Evolutionary conservation across 345 rosid species (phyloP), one percentile per base, ranked within the genome.

Genomic region (Eucalyptus polyanthemos): DNA sequence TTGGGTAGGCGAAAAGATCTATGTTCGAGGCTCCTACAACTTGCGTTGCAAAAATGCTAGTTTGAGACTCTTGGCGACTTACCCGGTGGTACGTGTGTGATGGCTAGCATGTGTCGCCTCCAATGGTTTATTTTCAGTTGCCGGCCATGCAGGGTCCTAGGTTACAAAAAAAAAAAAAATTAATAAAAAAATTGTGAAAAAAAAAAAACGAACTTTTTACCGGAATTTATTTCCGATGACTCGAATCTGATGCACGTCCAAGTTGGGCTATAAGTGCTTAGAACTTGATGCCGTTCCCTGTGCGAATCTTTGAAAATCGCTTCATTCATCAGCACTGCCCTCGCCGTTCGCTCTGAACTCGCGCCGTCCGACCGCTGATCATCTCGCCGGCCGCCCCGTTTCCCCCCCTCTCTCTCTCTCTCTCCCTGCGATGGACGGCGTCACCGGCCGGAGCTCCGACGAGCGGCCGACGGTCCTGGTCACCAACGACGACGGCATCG

Each of bases 401-500:
- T 4, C 25, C 27, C 25, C 14, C 7, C 31, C 40, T 29, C 72
- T 29, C 54, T 44, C 44, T 2, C 31, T 69, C 67, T 25, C 16
- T 62, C 19, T 72, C 11, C 22, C 9, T 2, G 25, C 16, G 47
- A 15, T 89, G 85, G 88, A 76, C 85, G 85, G 47, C 90, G 88
- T 86, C 12, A 80, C 51, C 27, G 89, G 45, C 65, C 24, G 31
- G 45, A 90, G 50, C 87, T 69, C 89, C 83, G 92, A 87, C 50
- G 87, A 90, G 17, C 89, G 88, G 16, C 95, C 97, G 50, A 91
- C 93, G 91, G 90, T 97, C 76, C 50, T 97, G 96, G 91, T 97
- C 88, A 97, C 99, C 27, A 97, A 97, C 94, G 99, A 97, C 93
- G 99, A 97, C 92, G 99, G 99, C 10, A 97, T 97, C 53, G 98